Evolutionary conservation across 129 eudicot genomes (phyloP).

Genomic region (Tagetes patula): DNA sequence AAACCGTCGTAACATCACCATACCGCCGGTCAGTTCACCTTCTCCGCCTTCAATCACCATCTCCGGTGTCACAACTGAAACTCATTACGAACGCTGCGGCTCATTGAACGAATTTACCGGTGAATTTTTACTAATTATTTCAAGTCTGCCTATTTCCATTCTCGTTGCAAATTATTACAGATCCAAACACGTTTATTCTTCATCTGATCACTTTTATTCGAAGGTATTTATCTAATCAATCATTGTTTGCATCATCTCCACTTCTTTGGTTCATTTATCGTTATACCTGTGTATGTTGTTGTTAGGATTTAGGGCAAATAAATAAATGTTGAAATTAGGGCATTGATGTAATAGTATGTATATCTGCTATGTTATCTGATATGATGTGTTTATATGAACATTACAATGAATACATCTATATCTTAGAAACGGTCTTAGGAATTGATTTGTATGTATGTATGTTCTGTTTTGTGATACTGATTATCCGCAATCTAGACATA

Average conservation of each 20-base stretch:
- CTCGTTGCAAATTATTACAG: conserved; percentile 26
- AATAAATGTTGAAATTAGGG: not conserved
- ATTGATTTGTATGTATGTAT: conserved; percentile 1
- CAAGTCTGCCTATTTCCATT: not conserved
- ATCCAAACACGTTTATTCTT: conserved; percentile 18
- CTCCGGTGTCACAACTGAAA: conserved; percentile 26
- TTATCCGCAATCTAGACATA: not conserved
- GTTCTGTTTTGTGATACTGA: not conserved
- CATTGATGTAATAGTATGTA: not conserved
- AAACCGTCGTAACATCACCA: not conserved
- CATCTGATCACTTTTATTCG: conserved; percentile 13
- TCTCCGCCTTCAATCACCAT: conserved; percentile 27
- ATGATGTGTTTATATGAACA: not conserved
- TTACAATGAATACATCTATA: not conserved
- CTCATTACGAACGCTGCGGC: not conserved
- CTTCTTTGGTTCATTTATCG: conserved; percentile 1
- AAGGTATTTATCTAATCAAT: conserved; percentile 8
- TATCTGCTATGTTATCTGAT: not conserved
- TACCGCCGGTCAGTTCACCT: conserved; percentile 11
- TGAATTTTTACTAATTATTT: not conserved
- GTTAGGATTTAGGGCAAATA: conserved; percentile 26
- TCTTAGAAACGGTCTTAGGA: not conserved
- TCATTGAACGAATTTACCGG: not conserved
- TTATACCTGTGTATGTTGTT: not conserved
- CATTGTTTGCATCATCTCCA: not conserved